A percentile compares a stretch with the other conserved stretches of the same genome.
Conservation (phyloP, 805 yeast species). For the Zygosaccharomyces kombuchaensis region DNA sequence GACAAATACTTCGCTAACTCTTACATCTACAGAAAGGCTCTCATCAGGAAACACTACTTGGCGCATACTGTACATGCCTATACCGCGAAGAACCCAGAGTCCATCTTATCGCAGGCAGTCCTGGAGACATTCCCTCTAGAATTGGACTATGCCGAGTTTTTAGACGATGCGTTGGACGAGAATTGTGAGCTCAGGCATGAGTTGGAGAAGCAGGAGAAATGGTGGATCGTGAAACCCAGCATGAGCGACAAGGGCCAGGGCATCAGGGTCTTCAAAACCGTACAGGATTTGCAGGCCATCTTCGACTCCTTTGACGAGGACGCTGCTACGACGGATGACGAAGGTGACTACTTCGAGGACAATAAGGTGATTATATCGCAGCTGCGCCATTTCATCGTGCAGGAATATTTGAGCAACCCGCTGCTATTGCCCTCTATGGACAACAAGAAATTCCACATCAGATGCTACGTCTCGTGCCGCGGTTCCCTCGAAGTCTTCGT, state of each 20-base stretch:
- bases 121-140: slow-evolving; percentile 80
- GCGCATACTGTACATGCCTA: slow-evolving; percentile 79
- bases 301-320: slow-evolving; percentile 84
- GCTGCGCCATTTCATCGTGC: slow-evolving; percentile 85
- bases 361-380: slow-evolving; percentile 81
- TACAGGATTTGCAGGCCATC: slow-evolving; percentile 74
- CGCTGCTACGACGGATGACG: slow-evolving; percentile 44
- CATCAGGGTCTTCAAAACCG: slow-evolving; percentile 71
- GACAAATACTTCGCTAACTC: slow-evolving; percentile 63
- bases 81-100: slow-evolving; percentile 66
- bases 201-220: slow-evolving; percentile 53
- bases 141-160: slow-evolving; percentile 90
- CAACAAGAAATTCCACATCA: slow-evolving; percentile 78
- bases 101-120: slow-evolving; percentile 54
- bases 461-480: slow-evolving; percentile 73
- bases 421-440: slow-evolving; percentile 57
- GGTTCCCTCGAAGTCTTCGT: slow-evolving; percentile 79
- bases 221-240: slow-evolving; percentile 92
- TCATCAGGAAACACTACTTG: slow-evolving; percentile 85
- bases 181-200: slow-evolving; percentile 83
- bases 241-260: slow-evolving; percentile 99
- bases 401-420: slow-evolving; percentile 70
- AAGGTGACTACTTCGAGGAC: slow-evolving; percentile 29
- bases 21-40: slow-evolving; percentile 82
- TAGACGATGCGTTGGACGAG: slow-evolving; percentile 92